A percentile compares a stretch with the other conserved stretches of the same genome.
These are phyloP conservation scores for Mrakia blollopis DNA, from an alignment of 768 basidiomycete species.

Conservation along the genomic window DNA sequence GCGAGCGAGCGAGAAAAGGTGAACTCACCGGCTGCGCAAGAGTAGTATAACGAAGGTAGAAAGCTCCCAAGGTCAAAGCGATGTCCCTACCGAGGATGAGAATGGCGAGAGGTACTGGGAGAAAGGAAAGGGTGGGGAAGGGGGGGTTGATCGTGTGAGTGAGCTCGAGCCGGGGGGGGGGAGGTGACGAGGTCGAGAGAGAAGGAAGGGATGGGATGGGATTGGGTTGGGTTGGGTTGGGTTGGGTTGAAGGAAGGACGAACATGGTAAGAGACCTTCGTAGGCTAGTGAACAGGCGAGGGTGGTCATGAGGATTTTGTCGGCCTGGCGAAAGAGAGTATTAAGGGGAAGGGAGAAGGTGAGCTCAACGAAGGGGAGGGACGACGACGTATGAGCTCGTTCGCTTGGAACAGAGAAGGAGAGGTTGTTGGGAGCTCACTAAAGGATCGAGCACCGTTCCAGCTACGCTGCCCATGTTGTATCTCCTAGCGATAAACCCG, in stretches of 20 bases:
- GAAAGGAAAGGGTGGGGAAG: too few relatives aligned
- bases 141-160: not conserved
- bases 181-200: not conserved
- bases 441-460: slow-evolving; percentile 95
- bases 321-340: slow-evolving; percentile 51
- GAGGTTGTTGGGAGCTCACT: not conserved
- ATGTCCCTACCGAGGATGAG: slow-evolving; percentile 87
- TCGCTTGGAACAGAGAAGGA: not conserved
- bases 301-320: slow-evolving; percentile 93
- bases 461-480: slow-evolving; percentile 81
- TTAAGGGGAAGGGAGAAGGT: not conserved
- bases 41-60: slow-evolving; percentile 88
- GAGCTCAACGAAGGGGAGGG: not conserved
- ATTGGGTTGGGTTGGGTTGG: too few relatives aligned
- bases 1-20: not conserved
- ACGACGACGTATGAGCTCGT: too few relatives aligned
- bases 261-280: slow-evolving; percentile 77
- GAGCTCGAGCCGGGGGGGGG: not conserved
- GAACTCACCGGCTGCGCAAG: slow-evolving; percentile 73
- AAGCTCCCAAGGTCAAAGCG: slow-evolving; percentile 76
- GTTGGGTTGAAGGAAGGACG: too few relatives aligned
- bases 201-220: not conserved
- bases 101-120: slow-evolving; percentile 71
- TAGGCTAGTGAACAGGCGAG: slow-evolving; percentile 78
- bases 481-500: slow-evolving; percentile 81